phyloP scores from a whole-genome alignment of 2,329 filamentous ascomycete genomes.

The Fusarium beomiforme region DNA sequence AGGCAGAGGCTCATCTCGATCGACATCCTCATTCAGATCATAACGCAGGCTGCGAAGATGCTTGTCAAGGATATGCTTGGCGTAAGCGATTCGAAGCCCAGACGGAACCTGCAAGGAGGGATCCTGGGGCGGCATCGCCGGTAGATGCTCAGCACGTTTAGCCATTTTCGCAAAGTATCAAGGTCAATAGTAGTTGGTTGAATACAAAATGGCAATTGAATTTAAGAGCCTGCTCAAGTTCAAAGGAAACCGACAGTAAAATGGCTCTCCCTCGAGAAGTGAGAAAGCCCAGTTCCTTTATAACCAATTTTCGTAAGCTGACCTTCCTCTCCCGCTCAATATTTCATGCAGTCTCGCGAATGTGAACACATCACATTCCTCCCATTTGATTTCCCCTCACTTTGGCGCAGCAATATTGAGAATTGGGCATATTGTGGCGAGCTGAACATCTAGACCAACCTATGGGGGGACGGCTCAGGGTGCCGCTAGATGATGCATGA shows the following conservation, averaged over 20 bases:
- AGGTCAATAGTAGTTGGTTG: rapidly evolving
- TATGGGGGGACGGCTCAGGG: background rate
- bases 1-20: background rate
- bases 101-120: background rate
- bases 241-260: rapidly evolving
- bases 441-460: background rate
- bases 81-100: slow-evolving; percentile 2
- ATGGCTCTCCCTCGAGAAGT: background rate
- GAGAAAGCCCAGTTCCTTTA: background rate
- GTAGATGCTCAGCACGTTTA: background rate
- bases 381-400: background rate
- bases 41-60: background rate
- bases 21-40: background rate
- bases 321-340: background rate
- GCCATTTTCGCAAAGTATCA: background rate
- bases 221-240: rapidly evolving
- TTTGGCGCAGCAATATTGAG: background rate
- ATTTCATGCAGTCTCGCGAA: background rate
- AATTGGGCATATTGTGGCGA: background rate
- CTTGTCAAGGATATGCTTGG: background rate
- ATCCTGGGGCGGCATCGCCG: background rate
- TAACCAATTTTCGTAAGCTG: background rate
- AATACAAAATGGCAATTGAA: rapidly evolving
- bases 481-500: background rate
- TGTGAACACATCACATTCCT: slow-evolving; percentile 5